Percentiles rank a stretch among this genome's conserved stretches.
Conservation (phyloP, 2,329 filamentous ascomycete species). For the Biscogniauxia sp. region DNA sequence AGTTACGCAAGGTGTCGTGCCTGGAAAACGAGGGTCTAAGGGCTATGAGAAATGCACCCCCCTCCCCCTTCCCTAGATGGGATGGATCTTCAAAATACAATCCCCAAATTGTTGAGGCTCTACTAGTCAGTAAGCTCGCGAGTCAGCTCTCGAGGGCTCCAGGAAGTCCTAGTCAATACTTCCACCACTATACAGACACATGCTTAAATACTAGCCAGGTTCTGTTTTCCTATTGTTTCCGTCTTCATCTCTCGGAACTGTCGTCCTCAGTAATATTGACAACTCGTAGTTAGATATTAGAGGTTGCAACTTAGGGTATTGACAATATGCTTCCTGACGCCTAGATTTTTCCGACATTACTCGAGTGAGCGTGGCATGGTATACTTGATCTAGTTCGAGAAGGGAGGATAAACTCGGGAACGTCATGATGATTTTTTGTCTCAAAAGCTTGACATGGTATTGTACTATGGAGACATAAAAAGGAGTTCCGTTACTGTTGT, state of each 20-base stretch:
- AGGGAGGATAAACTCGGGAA: not conserved
- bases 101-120: no score
- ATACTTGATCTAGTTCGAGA: not conserved
- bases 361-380: not conserved
- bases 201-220: no score
- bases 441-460: not conserved
- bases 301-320: not conserved
- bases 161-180: no score
- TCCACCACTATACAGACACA: no score
- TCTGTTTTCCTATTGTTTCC: not conserved
- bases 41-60: no score
- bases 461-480: not conserved
- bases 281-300: not conserved
- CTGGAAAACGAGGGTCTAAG: no score
- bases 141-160: no score
- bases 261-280: not conserved
- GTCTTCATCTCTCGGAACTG: not conserved
- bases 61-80: no score
- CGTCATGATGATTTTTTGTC: not conserved
- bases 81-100: no score
- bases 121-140: no score
- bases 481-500: not conserved
- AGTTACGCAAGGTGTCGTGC: no score
- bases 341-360: not conserved
- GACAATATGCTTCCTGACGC: not conserved